Conservation (phyloP, 179 eudicot species). For the Spinacia oleracea region DNA sequence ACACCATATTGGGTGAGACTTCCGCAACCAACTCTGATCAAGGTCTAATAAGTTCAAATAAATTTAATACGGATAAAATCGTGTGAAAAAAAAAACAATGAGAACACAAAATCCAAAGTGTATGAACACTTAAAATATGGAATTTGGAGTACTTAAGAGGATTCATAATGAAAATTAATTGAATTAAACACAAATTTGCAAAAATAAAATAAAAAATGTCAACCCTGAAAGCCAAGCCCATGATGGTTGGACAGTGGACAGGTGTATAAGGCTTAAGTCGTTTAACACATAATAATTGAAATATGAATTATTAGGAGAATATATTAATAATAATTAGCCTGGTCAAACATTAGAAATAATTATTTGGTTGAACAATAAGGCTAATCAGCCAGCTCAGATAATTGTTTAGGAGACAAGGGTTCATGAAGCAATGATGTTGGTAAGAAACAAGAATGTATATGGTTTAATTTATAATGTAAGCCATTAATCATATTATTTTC, state of each 20-base stretch:
- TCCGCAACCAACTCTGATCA: too few relatives aligned
- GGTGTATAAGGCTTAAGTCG: background rate
- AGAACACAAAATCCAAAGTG: background rate
- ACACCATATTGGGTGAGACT: too few relatives aligned
- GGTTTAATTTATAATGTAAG: background rate
- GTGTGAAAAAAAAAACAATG: background rate
- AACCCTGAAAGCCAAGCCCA: slow-evolving; percentile 7
- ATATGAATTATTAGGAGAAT: background rate
- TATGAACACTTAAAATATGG: background rate
- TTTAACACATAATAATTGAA: background rate
- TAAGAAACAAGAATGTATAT: background rate
- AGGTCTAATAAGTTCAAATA: background rate
- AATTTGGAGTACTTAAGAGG: background rate
- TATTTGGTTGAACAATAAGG: background rate
- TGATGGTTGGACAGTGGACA: background rate
- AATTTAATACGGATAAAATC: too few relatives aligned
- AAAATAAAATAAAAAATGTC: background rate
- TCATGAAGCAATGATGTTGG: slow-evolving; percentile 18
- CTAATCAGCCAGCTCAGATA: background rate
- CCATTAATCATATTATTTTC: background rate
- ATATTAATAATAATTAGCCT: background rate
- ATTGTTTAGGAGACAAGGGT: slow-evolving; percentile 3
- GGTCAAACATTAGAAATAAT: slow-evolving; percentile 6
- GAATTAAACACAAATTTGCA: too few relatives aligned
- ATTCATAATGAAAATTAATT: background rate